A percentile compares a stretch with the other conserved stretches of the same genome.
These are phyloP conservation scores for Fraxinus sp. DNA, from an alignment of 305 asterid species.

Conservation along the genomic window DNA sequence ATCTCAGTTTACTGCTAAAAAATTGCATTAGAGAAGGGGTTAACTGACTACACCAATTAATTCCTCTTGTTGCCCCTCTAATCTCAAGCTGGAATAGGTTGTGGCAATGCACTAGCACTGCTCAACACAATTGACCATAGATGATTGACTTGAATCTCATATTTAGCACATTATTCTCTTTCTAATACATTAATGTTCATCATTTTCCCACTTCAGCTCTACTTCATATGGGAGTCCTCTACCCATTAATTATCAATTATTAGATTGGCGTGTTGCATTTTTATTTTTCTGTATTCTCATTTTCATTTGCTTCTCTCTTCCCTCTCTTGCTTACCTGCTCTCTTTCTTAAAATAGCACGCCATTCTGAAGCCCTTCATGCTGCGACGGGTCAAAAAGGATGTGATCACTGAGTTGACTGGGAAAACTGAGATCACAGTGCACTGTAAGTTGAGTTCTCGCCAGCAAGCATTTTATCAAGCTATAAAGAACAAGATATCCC, in stretches of 20 bases:
- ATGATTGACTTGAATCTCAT: neutral
- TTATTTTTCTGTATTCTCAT: neutral
- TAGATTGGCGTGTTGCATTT: constrained; percentile 10
- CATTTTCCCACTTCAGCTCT: constrained; percentile 1
- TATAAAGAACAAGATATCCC: constrained; percentile 93
- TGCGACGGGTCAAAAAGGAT: constrained; percentile 94
- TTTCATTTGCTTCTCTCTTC: constrained; percentile 19
- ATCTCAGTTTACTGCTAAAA: neutral
- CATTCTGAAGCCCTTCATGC: constrained; percentile 94
- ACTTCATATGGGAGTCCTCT: constrained; percentile 2
- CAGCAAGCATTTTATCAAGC: constrained; percentile 98
- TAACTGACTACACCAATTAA: neutral
- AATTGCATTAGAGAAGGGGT: neutral
- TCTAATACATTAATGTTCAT: neutral
- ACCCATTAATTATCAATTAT: constrained; percentile 1
- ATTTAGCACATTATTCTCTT: neutral
- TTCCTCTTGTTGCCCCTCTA: neutral
- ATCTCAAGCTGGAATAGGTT: constrained; percentile 1
- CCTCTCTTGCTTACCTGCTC: constrained; percentile 12
- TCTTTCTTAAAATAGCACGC: constrained; percentile 73
- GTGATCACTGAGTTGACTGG: constrained; percentile 90
- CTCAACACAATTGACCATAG: neutral
- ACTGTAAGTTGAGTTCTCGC: constrained; percentile 88
- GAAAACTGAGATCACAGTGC: constrained; percentile 83
- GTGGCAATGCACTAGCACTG: constrained; percentile 1